Evolutionary conservation across 164 flowering plant genomes (phyloP).

Genomic region (Liquidambar formosana): DNA sequence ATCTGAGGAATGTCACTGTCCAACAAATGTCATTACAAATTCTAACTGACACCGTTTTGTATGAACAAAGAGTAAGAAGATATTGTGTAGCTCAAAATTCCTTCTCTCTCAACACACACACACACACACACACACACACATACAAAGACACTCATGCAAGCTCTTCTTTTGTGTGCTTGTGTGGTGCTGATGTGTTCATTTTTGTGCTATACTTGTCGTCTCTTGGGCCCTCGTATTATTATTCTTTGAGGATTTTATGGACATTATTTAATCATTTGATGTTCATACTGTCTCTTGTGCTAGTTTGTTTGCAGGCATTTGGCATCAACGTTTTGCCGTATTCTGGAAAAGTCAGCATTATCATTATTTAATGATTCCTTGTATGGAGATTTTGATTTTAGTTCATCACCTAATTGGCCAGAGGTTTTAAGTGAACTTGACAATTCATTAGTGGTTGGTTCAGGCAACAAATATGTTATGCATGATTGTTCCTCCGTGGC

Average conservation of each 20-base stretch:
- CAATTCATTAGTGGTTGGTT: slow-evolving; percentile 17
- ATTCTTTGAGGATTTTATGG: neutral
- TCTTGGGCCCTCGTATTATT: neutral
- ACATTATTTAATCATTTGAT: slow-evolving; percentile 11
- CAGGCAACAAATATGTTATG: slow-evolving; percentile 8
- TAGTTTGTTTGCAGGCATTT: slow-evolving; percentile 82
- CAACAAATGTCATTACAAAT: slow-evolving; percentile 56
- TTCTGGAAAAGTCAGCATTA: slow-evolving; percentile 43
- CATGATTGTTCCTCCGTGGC: slow-evolving; percentile 11
- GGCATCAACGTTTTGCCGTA: slow-evolving; percentile 52
- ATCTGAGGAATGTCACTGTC: slow-evolving; percentile 31
- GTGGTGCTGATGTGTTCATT: neutral
- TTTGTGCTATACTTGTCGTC: neutral
- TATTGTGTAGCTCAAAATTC: neutral
- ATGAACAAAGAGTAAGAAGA: slow-evolving; percentile 76
- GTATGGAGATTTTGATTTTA: slow-evolving; percentile 28
- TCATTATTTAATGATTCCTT: slow-evolving; percentile 30
- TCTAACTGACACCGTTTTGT: slow-evolving; percentile 51
- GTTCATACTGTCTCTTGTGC: slow-evolving; percentile 30
- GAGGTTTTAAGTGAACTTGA: slow-evolving; percentile 46
- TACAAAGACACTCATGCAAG: neutral
- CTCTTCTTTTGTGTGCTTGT: neutral
- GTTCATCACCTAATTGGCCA: slow-evolving; percentile 49
- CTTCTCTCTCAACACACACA: neutral
- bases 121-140: neutral